Evolutionary conservation across 225 moss, liverwort and hornwort species (phyloP), one percentile per base, ranked within the genome.

Genomic region (Bryoerythrophyllum caledonicum): DNA sequence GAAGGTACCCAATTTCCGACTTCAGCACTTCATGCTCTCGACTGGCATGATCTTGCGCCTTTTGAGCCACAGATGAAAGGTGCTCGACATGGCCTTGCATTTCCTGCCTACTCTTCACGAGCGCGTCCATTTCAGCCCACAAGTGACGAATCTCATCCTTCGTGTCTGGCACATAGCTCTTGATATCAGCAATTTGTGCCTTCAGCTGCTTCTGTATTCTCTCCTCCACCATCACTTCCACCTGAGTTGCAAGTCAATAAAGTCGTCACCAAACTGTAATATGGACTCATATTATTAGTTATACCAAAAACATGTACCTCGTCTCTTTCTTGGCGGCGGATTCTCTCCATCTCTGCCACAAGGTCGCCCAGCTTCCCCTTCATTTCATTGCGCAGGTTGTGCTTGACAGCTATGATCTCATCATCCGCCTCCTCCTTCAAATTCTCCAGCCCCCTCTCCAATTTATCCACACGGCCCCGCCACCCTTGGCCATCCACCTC

Each of bases 401-500:
- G 93, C 79, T 91, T 95, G 32, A 93, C 78, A 26, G 93, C 93
- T 41, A 89, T 78, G 35, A 97, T 82, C 68, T 93, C 97, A 67
- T 93, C 92, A 57, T 99, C 95, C 65, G 89, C 88, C 76, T 95
- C 91, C 25, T 93, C 99, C 66, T 93, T 95, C 38, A 99, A 57
- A 56, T 71, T 91, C 74, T 95, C 95, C 7, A 99, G 73, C 69
- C 93, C 95, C 80, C 92, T 95, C 75, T 99, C 95, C 70, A 99
- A 74, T 56, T 89, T 89, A 79, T 95, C 95, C 44, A 99, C 83
- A 74, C 91, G 87, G 7, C 81, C 89, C 9, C 95, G 83, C 95
- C 99, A 99, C 26, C 91, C 95, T 74, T 99, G 89, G 32, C 87
- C 88, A 74, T 99, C 99, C 62, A 93, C 91, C 79, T 99, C 93